Base-by-base conservation (phyloP, 2,329 filamentous ascomycete genomes). In the Lachnellula suecica region DNA sequence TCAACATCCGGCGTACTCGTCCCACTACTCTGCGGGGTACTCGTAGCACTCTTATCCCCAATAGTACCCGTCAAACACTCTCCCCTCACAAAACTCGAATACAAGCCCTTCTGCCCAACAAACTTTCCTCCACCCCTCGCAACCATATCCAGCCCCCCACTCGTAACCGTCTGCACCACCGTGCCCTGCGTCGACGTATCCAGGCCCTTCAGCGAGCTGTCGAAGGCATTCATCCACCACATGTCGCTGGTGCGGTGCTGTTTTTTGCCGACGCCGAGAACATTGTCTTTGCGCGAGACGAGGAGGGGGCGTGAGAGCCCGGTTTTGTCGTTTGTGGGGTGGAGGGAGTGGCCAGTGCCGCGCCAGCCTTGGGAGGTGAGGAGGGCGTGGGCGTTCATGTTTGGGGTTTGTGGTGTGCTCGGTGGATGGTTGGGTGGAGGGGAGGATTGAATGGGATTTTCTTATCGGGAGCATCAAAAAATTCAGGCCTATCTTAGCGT, bases 201-300 rank as follows among this genome's bases (percentile, higher is more conserved):
- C 48, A 96, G 79, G 4, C 87, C 88, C 70, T 94, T 88, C 59
- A 97, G 75, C 51, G 92, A 91, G 68, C 91, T 86, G 71, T 97
- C 93, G 62, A 96, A 97, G 10, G 94, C 94, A 53, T 90, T 87
- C 71, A 96, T 79, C 94, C 94, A 99, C 94, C 94, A 99, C 69
- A 96, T 91, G 67, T 97, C 93, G 62, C 78, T 82, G 71, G 79
- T 76, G 20, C 57, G 59, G 51, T 80, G 79, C 59, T 82, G 82
- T 69, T 89, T 91, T 67, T 89, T 85, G 49, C 93, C 93, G 4
- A 97, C 76, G 22, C 93, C 93, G 48, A 89, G 78, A 24, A 81
- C 87, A 70, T 96, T 88, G 63, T 86, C 80, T 71, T 96, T 96
- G 63, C 89, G 87, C 53, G 88, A 85, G 51, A 96, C 81, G 34